These are phyloP conservation scores for Seiridium cupressi DNA, from an alignment of 2,329 filamentous ascomycete species.

Conservation along the genomic window DNA sequence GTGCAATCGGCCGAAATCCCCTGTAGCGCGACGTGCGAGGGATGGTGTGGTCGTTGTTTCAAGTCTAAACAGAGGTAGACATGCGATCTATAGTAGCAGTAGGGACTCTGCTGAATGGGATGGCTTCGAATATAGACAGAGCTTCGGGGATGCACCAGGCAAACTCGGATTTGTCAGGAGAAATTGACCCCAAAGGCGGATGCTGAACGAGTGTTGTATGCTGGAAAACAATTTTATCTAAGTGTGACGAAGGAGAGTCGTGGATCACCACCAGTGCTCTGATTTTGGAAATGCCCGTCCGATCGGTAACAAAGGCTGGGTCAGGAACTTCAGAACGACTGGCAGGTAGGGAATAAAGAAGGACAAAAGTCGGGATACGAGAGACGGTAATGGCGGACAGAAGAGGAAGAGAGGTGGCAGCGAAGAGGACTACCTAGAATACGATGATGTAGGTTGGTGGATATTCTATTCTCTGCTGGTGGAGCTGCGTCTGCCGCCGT, in stretches of 20 bases:
- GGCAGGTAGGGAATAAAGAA: too few relatives aligned
- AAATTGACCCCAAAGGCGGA: background rate
- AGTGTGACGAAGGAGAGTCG: background rate
- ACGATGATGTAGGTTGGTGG: background rate
- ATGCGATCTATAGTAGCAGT: slow-evolving; percentile 5
- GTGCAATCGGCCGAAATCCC: background rate
- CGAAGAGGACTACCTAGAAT: background rate
- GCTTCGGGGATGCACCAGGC: slow-evolving; percentile 26
- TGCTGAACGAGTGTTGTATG: background rate
- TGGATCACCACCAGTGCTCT: background rate
- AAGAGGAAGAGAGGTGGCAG: background rate
- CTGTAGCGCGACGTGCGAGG: background rate
- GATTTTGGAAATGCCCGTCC: background rate
- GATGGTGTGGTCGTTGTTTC: background rate
- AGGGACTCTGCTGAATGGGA: background rate
- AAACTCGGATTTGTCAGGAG: slow-evolving; percentile 14
- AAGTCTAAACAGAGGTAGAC: background rate
- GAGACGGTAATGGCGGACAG: background rate
- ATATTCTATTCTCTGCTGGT: background rate
- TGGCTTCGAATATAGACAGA: slow-evolving; percentile 8
- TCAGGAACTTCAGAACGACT: too few relatives aligned
- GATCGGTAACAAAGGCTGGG: background rate
- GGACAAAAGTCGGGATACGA: background rate
- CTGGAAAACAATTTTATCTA: background rate
- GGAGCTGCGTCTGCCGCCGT: slow-evolving; percentile 2